Evolutionary conservation across 352 stramenopile species (phyloP).

Genomic region (Stramenopiles sp.): DNA sequence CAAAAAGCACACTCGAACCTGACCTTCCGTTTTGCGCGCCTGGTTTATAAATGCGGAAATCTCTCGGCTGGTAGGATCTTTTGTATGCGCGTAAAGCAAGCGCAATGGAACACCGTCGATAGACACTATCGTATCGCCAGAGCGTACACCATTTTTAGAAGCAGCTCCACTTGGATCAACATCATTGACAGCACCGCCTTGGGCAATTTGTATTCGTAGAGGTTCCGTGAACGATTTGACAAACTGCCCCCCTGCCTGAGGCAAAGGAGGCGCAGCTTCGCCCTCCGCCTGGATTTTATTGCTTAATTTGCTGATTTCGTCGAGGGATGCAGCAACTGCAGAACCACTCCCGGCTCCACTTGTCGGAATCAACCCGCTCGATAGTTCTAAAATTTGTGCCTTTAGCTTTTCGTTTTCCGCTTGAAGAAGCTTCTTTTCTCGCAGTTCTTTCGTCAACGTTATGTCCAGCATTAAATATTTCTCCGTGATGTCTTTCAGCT

Average conservation of each 20-base stretch:
- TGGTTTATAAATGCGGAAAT: not conserved
- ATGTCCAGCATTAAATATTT: not conserved
- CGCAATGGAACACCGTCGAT: not conserved
- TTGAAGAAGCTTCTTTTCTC: not conserved
- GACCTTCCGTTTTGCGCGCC: not conserved
- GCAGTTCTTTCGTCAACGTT: not conserved
- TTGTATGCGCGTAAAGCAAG: not conserved
- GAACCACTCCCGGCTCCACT: not conserved
- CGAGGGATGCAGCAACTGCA: not conserved
- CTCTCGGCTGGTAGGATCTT: not conserved
- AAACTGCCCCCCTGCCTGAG: not conserved
- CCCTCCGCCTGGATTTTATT: not conserved
- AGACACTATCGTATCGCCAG: not conserved
- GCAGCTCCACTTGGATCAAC: not conserved
- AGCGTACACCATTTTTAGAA: not conserved
- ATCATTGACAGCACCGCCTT: not conserved
- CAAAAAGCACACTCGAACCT: not conserved
- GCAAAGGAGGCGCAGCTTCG: too few species aligned
- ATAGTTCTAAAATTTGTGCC: not conserved
- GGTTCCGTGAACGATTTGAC: not conserved
- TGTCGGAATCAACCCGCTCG: not conserved
- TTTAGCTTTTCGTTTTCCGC: not conserved
- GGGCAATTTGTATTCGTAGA: not conserved
- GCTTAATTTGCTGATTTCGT: not conserved
- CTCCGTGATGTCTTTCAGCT: not conserved